Evolutionary conservation across 371 early-diverging fungal genomes (phyloP), one percentile per base, ranked within the genome.

Genomic region (Mortierella sp.): DNA sequence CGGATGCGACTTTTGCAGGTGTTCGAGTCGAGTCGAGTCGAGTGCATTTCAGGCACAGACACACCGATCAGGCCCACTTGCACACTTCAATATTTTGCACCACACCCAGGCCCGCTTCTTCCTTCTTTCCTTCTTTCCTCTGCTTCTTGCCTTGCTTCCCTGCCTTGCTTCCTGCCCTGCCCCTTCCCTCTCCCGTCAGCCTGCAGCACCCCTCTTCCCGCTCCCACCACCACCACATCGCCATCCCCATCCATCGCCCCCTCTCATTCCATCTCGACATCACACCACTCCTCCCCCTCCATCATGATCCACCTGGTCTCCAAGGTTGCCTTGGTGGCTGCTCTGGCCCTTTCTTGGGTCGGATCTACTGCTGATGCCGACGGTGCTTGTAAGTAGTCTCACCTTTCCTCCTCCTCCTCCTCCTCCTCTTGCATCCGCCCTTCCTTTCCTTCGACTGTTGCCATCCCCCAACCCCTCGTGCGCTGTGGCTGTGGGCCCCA

Each of bases 211-310:
- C 4, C 34, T 10, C 34, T 10, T 34, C 34, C 34, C 34, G 7
- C 61, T 47, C 60, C 49, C 61, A 57, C 69, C 68, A 46, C 61
- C 56, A 68, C 68, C 61, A 53, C 54, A 60, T 59, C 59, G 69
- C 28, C 13, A 14, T 55, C 6, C 13, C 19, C 44, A 50, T 46
- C 46, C 16, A 9, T 21, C 22, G 44, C 10, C 28, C 29, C 5
- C 46, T 48, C 25, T 13, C 46, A 24, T 49, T 37, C 24, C 29
- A 45, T 29, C 49, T 31, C 57, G 13, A 40, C 51, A 37, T 22
- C 41, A 29, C 41, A 28, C 47, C 40, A 10, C 61, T 8, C 21
- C 12, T 45, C 37, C 43, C 34, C 0, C 22, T 17, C 16, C 34
- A 14, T 31, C 52, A 43, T 72, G 72, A 53, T 24, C 19, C 57